Evolutionary conservation across 805 yeast genomes (phyloP).

Genomic region (Teunomyces panamensis): DNA sequence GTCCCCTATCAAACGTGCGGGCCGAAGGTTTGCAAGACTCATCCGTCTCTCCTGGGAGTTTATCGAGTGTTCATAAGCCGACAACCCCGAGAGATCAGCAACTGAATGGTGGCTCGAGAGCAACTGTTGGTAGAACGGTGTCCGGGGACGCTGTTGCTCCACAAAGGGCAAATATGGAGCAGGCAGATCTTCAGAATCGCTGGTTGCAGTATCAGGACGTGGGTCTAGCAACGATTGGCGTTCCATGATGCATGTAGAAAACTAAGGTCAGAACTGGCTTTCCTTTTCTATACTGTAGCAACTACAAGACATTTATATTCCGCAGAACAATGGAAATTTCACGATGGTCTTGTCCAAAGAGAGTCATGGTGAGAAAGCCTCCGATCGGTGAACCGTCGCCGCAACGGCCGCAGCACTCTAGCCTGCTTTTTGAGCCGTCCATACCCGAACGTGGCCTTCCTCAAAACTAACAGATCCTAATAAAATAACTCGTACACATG

Average conservation of each 20-base stretch:
- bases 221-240: background rate
- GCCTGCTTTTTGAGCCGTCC: background rate
- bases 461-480: no score
- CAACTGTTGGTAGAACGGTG: constrained; percentile 28
- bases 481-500: no score
- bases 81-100: constrained; percentile 13
- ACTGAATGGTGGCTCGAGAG: constrained; percentile 28
- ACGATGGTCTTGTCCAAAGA: background rate
- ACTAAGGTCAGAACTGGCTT: background rate
- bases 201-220: background rate
- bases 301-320: background rate
- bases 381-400: background rate
- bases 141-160: background rate
- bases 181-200: background rate
- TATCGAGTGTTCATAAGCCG: constrained; percentile 10
- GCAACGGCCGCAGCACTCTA: background rate
- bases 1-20: constrained; percentile 34
- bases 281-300: background rate
- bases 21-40: constrained; percentile 25
- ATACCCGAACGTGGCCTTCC: no score
- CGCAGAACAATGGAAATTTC: background rate
- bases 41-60: constrained; percentile 19
- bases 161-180: background rate
- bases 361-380: background rate
- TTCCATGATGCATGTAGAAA: background rate